Percentiles rank a stretch among this genome's conserved stretches.
Evolutionary conservation across 768 basidiomycete species (phyloP).

Genomic region (Rhodotorula taiwanensis): DNA sequence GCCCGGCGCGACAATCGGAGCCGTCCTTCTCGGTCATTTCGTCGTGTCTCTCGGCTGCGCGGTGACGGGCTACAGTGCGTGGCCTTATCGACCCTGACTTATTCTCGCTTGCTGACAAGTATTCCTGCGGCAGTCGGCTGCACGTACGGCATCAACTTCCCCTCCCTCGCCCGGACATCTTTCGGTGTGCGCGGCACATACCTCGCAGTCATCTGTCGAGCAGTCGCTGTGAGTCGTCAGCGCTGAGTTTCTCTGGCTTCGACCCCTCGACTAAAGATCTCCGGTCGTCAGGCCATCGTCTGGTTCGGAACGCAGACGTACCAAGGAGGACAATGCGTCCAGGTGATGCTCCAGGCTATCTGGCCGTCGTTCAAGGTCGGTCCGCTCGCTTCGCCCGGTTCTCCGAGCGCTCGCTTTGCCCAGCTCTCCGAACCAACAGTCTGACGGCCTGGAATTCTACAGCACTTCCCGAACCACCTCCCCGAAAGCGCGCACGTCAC

Average conservation of each 20-base stretch:
- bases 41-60: constrained; percentile 25
- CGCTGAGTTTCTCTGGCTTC: neutral
- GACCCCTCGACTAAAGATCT: constrained; percentile 14
- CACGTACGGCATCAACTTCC: neutral
- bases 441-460: neutral
- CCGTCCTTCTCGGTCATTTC: constrained; percentile 36
- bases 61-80: constrained; percentile 17
- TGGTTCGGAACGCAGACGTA: constrained; percentile 36
- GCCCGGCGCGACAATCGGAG: constrained; percentile 33
- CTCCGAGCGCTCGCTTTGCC: neutral
- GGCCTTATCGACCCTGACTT: constrained; percentile 36
- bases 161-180: too few relatives aligned
- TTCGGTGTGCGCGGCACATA: constrained; percentile 36
- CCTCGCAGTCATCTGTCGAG: constrained; percentile 20
- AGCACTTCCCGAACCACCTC: constrained; percentile 39
- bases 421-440: too few relatives aligned
- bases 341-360: constrained; percentile 34
- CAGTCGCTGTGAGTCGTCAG: neutral
- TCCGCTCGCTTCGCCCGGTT: too few relatives aligned
- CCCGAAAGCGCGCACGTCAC: constrained; percentile 39
- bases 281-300: constrained; percentile 23
- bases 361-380: constrained; percentile 30
- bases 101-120: too few relatives aligned
- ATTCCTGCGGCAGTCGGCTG: too few relatives aligned
- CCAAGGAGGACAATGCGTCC: constrained; percentile 32